phyloP scores from a whole-genome alignment of 2,329 filamentous ascomycete species.

The Chaetomium strumarium region DNA sequence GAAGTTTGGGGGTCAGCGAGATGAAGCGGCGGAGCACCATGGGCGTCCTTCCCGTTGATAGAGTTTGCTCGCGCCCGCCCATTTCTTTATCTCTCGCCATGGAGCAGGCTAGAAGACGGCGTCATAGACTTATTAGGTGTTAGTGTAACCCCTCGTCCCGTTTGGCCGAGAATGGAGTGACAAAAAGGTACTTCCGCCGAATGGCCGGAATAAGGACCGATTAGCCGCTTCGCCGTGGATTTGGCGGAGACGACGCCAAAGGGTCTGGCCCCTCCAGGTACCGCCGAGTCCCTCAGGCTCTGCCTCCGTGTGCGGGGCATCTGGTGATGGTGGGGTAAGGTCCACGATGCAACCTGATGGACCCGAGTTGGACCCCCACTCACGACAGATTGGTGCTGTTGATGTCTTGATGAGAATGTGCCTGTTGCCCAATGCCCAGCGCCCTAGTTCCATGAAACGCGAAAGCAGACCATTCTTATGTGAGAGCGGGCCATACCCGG shows the following conservation, averaged over 20 bases:
- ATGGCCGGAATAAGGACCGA: slow-evolving; percentile 20
- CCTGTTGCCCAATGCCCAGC: neutral
- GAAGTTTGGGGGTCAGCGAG: neutral
- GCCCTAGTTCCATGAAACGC: neutral
- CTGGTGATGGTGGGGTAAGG: slow-evolving; percentile 1
- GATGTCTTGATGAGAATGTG: neutral
- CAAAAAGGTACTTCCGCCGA: slow-evolving; percentile 16
- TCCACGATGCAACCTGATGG: neutral
- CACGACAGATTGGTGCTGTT: neutral
- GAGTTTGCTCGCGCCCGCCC: slow-evolving; percentile 11
- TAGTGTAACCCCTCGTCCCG: slow-evolving; percentile 5
- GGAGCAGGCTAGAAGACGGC: slow-evolving; percentile 13
- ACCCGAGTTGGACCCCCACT: slow-evolving; percentile 3
- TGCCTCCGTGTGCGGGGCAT: slow-evolving; percentile 6
- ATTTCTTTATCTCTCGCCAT: slow-evolving; percentile 11
- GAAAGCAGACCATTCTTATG: slow-evolving; percentile 4
- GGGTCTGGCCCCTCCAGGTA: slow-evolving; percentile 10
- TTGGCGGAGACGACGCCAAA: neutral
- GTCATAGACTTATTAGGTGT: slow-evolving; percentile 21
- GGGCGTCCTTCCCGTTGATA: slow-evolving; percentile 1
- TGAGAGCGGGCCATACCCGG: neutral
- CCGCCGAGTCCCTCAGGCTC: slow-evolving; percentile 12
- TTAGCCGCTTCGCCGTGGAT: slow-evolving; percentile 14
- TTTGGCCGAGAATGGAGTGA: slow-evolving; percentile 12
- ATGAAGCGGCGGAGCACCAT: neutral